Percentiles rank a stretch among this genome's conserved stretches.
Evolutionary conservation across 495 filamentous ascomycete species (phyloP).

Genomic region (Podospora australis): DNA sequence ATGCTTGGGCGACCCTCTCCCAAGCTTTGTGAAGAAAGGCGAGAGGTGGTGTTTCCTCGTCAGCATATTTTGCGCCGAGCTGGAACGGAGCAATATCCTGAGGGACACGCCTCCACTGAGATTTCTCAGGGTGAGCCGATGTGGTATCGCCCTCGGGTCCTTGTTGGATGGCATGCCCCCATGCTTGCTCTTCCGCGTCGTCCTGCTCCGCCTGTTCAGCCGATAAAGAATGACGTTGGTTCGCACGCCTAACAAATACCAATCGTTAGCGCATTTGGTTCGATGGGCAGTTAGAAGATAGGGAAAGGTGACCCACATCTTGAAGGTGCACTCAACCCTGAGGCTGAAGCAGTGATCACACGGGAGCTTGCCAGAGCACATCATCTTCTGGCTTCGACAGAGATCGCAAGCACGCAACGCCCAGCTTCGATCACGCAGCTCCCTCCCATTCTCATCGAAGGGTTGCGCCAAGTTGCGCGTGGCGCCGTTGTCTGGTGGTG

Average conservation of each 20-base stretch:
- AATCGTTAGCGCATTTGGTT: too few relatives aligned
- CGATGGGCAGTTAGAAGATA: too few relatives aligned
- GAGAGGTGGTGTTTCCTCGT: constrained; percentile 18
- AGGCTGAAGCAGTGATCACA: constrained; percentile 16
- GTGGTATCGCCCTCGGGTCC: too few relatives aligned
- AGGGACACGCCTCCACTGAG: constrained; percentile 2
- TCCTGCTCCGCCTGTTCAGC: background rate
- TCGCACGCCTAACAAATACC: too few relatives aligned
- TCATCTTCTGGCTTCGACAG: constrained; percentile 7
- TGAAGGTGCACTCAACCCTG: constrained; percentile 18
- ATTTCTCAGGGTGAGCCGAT: too few relatives aligned
- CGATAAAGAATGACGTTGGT: background rate
- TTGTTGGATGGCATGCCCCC: too few relatives aligned
- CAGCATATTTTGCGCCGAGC: constrained; percentile 13
- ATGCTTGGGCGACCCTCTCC: constrained; percentile 13
- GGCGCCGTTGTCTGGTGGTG: constrained; percentile 10
- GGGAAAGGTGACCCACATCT: too few relatives aligned
- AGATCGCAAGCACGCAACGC: constrained; percentile 16
- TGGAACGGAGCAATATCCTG: constrained; percentile 11
- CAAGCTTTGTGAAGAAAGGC: constrained; percentile 20
- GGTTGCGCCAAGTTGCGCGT: constrained; percentile 9
- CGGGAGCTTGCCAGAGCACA: constrained; percentile 17
- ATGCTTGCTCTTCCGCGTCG: too few relatives aligned
- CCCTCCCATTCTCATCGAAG: constrained; percentile 6
- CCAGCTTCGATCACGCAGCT: constrained; percentile 14